Base-by-base conservation (phyloP, 2,329 filamentous ascomycete species). In the Parastagonospora nodorum region DNA sequence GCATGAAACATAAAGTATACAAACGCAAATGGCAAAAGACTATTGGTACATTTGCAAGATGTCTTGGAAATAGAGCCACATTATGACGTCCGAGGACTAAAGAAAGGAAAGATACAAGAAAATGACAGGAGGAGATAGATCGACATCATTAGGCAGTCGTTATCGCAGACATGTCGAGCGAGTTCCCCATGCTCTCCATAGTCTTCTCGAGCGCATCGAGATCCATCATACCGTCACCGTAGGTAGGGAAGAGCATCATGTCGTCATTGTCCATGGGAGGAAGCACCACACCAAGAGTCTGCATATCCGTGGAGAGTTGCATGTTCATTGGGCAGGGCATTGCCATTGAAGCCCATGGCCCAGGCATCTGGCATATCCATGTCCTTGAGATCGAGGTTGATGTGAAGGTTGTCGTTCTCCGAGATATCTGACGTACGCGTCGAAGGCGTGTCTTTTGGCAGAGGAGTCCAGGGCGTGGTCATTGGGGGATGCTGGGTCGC, bases 361-460 rank as follows among this genome's bases (percentile, higher is more conserved):
- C 70, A 73, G 4, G 61, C 68, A 42, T 71, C 67, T 5, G 68
- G 69, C 55, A 71, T 61, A 38, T 72, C 67, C 4, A 73, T 61
- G 42, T 71, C 19, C 19, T 24, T 24, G 19, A 24, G 19, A 24
- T 24, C 66, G 16, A 77, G 55, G 44, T 68, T 73, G 60, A 78
- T 75, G 29, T 68, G 58, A 8, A 78, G 57, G 28, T 73, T 72
- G 55, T 77, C 75, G 47, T 72, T 72, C 55, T 76, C 72, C 15
- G 68, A 74, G 16, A 78, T 74, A 46, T 79, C 77, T 38, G 73
- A 77, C 40, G 68, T 70, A 19, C 67, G 65, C 24, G 72, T 75
- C 5, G 66, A 69, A 2, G 69, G 66, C 14, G 69, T 67, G 57
- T 75, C 64, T 57, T 75, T 74, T 24, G 67, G 67, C 60, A 1